These are phyloP conservation scores for Lasiosphaeriaceae sp. DNA, from an alignment of 495 filamentous ascomycete species.

Conservation along the genomic window DNA sequence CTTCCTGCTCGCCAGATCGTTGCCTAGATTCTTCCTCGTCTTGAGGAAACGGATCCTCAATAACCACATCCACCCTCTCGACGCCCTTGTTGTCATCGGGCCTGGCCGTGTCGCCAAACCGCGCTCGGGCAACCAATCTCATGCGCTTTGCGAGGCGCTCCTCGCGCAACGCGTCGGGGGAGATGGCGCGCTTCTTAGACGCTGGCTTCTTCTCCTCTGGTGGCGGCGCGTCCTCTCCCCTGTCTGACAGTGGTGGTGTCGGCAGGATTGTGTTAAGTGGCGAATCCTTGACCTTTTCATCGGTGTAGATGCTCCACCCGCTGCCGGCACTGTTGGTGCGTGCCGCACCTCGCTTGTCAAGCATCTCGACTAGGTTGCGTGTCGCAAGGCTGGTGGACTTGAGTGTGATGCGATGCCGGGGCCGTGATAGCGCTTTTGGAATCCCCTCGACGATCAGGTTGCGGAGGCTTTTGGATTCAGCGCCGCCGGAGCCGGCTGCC, in stretches of 20 bases:
- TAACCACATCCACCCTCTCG: conserved; percentile 56
- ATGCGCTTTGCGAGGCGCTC: conserved; percentile 38
- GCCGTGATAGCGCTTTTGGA: conserved; percentile 70
- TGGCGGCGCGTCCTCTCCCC: not conserved
- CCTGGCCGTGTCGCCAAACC: conserved; percentile 52
- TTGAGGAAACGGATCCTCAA: conserved; percentile 53
- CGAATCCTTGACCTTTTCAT: conserved; percentile 53
- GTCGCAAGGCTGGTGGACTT: conserved; percentile 62
- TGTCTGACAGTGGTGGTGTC: conserved; percentile 32
- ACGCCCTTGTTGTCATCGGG: conserved; percentile 54
- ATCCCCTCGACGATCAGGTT: conserved; percentile 69
- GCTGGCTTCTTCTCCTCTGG: not conserved
- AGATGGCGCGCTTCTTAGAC: not conserved
- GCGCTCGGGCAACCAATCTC: conserved; percentile 44
- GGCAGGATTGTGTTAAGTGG: conserved; percentile 52
- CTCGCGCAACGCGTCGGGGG: conserved; percentile 27
- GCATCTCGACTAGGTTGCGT: conserved; percentile 61
- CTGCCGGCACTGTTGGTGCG: conserved; percentile 65
- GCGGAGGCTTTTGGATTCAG: conserved; percentile 60
- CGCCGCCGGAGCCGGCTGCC: conserved; percentile 18
- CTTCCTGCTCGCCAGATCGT: not conserved
- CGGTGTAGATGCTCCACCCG: conserved; percentile 74
- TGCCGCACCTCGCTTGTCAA: conserved; percentile 61
- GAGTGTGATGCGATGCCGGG: conserved; percentile 61
- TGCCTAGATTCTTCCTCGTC: conserved; percentile 1